Conservation (phyloP, 2,329 filamentous ascomycete genomes). For the Fusarium caatingaense region DNA sequence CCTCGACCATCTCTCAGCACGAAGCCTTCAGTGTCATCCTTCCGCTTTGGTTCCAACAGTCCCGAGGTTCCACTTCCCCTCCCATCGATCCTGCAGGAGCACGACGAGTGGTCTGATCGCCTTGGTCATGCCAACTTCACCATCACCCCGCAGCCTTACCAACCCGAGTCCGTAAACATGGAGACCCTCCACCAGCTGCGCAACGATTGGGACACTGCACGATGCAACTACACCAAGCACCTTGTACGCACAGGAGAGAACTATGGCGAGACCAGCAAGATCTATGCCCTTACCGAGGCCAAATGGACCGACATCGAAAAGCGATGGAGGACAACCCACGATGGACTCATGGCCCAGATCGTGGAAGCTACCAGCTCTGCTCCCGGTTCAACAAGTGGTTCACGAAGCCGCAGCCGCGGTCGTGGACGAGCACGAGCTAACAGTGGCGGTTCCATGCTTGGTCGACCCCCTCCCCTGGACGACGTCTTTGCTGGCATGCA, state of each 20-base stretch:
- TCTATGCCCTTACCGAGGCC: conserved; percentile 83
- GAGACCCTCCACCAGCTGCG: conserved; percentile 71
- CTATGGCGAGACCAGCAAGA: conserved; percentile 89
- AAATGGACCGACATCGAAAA: conserved; percentile 88
- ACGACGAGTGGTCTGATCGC: conserved; percentile 85
- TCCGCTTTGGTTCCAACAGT: conserved; percentile 72
- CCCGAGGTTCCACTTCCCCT: conserved; percentile 67
- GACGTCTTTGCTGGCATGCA: conserved; percentile 57
- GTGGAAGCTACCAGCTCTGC: conserved; percentile 51
- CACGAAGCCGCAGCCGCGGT: conserved; percentile 56
- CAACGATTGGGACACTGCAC: conserved; percentile 83
- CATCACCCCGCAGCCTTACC: conserved; percentile 84
- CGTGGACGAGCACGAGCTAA: conserved; percentile 53
- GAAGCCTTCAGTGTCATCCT: conserved; percentile 81
- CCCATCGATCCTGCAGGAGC: conserved; percentile 73
- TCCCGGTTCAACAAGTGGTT: conserved; percentile 43
- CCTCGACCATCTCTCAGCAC: conserved; percentile 75
- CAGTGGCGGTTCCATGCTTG: conserved; percentile 56
- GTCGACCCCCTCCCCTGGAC: conserved; percentile 50
- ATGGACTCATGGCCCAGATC: conserved; percentile 69
- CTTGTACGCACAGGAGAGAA: conserved; percentile 89
- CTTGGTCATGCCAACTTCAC: conserved; percentile 95
- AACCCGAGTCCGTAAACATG: conserved; percentile 70
- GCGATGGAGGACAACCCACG: conserved; percentile 77
- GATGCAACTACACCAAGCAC: conserved; percentile 89